phyloP scores from a whole-genome alignment of 2,329 filamentous ascomycete species.

The Pseudomassariella vexata region DNA sequence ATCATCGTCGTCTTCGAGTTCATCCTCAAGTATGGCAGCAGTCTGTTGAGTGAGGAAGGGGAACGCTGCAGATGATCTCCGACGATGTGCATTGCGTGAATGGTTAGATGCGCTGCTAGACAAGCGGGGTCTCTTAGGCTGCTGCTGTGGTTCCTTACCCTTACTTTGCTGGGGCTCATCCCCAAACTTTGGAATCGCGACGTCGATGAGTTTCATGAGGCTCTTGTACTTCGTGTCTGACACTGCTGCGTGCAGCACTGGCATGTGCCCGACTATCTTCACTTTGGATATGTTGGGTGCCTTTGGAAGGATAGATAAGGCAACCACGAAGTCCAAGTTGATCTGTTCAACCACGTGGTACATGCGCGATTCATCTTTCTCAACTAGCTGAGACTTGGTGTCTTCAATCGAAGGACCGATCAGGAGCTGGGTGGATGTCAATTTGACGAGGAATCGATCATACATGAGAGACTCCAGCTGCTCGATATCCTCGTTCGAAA shows the following conservation, averaged over 20 bases:
- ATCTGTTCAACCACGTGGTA: constrained; percentile 94
- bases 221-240: constrained; percentile 97
- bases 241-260: constrained; percentile 83
- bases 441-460: constrained; percentile 88
- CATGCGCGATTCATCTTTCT: constrained; percentile 61
- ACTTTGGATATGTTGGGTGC: constrained; percentile 89
- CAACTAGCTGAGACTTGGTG: constrained; percentile 74
- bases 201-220: constrained; percentile 92
- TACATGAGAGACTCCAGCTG: constrained; percentile 92
- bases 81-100: constrained; percentile 39
- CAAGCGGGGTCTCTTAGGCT: constrained; percentile 37
- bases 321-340: constrained; percentile 95
- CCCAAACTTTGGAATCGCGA: constrained; percentile 82
- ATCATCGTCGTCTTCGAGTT: constrained; percentile 59
- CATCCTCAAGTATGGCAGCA: constrained; percentile 74
- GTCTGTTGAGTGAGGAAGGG: constrained; percentile 66
- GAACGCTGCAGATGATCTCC: constrained; percentile 62
- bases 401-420: constrained; percentile 91
- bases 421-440: constrained; percentile 90
- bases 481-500: constrained; percentile 83
- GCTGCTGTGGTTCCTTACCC: constrained; percentile 14
- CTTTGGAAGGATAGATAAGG: constrained; percentile 94
- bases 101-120: constrained; percentile 40
- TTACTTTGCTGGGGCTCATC: constrained; percentile 32
- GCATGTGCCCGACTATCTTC: constrained; percentile 84